phyloP scores from a whole-genome alignment of 257 asterid species.

The Linderniella brevidens region DNA sequence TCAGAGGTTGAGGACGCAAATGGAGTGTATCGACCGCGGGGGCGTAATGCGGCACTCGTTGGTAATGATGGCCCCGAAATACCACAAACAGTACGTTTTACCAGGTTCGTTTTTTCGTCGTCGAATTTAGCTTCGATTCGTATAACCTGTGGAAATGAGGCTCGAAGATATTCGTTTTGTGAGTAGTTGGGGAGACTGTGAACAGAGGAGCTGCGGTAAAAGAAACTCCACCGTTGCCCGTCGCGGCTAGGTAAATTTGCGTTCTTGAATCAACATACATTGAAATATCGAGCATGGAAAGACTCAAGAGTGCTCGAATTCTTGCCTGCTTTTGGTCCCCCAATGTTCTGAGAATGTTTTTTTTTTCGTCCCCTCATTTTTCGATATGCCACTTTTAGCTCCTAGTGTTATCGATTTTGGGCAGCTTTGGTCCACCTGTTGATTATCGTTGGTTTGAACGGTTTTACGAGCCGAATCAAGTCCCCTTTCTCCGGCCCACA shows the following conservation, averaged over 20 bases:
- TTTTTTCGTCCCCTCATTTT: no score
- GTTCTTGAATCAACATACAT: background rate
- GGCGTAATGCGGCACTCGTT: conserved; percentile 81
- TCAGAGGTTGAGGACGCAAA: conserved; percentile 76
- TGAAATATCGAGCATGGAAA: conserved; percentile 28
- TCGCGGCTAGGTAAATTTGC: background rate
- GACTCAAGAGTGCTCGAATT: conserved; percentile 21
- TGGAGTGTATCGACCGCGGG: conserved; percentile 66
- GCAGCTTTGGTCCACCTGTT: no score
- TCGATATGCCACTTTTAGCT: no score
- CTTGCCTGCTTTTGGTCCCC: no score
- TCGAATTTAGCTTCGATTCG: no score
- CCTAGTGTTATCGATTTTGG: no score
- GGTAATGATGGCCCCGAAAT: conserved; percentile 72
- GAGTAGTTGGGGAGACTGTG: conserved; percentile 64
- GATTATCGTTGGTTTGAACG: no score
- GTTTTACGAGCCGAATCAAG: no score
- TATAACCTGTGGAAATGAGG: no score
- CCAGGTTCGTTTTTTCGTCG: conserved; percentile 30
- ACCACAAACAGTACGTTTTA: conserved; percentile 68
- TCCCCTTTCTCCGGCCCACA: no score
- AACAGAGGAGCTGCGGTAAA: conserved; percentile 25
- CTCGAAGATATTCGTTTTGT: conserved; percentile 1
- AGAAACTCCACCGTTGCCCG: conserved; percentile 16
- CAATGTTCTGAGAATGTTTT: no score